phyloP scores from a whole-genome alignment of 1,139 yeast genomes.

The Hyphopichia pseudoburtonii region DNA sequence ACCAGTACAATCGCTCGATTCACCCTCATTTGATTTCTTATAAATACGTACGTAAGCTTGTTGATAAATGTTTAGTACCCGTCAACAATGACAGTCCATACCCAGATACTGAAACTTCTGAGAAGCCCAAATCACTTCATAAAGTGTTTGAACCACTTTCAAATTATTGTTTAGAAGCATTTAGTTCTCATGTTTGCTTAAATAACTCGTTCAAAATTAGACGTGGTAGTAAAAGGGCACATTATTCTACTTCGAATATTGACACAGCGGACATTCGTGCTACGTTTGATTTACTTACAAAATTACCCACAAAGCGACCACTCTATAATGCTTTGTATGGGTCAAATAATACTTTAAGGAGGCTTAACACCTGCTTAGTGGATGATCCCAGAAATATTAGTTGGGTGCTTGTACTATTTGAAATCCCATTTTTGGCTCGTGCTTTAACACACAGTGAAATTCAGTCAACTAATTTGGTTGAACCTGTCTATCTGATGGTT shows the following conservation, averaged over 20 bases:
- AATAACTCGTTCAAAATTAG: constrained; percentile 50
- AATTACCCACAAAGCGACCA: constrained; percentile 61
- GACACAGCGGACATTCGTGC: constrained; percentile 43
- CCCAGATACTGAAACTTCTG: constrained; percentile 5
- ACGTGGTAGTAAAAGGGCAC: constrained; percentile 19
- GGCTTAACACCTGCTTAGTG: constrained; percentile 34
- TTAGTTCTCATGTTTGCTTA: constrained; percentile 40
- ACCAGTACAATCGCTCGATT: constrained; percentile 5
- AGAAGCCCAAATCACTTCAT: constrained; percentile 23
- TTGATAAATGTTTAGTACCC: constrained; percentile 28
- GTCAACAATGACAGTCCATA: constrained; percentile 10
- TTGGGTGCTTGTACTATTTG: constrained; percentile 63
- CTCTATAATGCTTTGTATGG: constrained; percentile 52
- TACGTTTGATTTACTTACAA: constrained; percentile 41
- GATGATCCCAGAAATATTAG: constrained; percentile 39
- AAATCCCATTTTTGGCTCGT: constrained; percentile 56
- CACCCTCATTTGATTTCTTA: constrained; percentile 25
- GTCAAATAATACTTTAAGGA: constrained; percentile 46
- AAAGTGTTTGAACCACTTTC: constrained; percentile 52
- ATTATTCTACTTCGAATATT: constrained; percentile 46
- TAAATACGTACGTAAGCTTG: constrained; percentile 24
- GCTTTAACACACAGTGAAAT: constrained; percentile 38
- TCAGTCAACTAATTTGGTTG: constrained; percentile 8
- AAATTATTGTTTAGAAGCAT: constrained; percentile 38
- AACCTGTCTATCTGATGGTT: constrained; percentile 25